Conservation (phyloP, 2,329 filamentous ascomycete genomes). For the Exophiala calicioides region DNA sequence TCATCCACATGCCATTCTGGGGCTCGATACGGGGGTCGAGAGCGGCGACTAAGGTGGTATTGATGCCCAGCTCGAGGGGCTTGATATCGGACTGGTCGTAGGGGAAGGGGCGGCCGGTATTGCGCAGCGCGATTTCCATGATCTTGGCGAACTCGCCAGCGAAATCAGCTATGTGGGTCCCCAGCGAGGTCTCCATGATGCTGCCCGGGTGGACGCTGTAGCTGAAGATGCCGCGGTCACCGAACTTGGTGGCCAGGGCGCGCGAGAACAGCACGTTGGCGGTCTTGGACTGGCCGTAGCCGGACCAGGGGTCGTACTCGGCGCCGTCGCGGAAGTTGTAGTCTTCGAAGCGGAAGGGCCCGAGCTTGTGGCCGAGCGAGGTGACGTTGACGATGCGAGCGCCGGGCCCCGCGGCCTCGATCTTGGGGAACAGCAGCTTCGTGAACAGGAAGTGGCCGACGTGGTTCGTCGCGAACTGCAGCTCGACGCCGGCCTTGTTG, state of each 20-base stretch:
- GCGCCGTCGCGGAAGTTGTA: conserved; percentile 30
- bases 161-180: conserved; percentile 11
- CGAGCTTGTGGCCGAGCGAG: conserved; percentile 48
- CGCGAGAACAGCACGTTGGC: conserved; percentile 49
- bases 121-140: conserved; percentile 11
- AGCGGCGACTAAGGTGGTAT: conserved; percentile 47
- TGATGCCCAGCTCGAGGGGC: conserved; percentile 45
- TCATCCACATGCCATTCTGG: conserved; percentile 36
- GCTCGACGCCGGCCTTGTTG: conserved; percentile 37
- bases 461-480: conserved; percentile 40
- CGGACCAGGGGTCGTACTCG: conserved; percentile 41
- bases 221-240: conserved; percentile 36
- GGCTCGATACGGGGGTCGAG: conserved; percentile 44
- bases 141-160: conserved; percentile 7
- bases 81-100: conserved; percentile 33
- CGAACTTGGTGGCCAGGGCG: conserved; percentile 37
- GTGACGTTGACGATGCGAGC: conserved; percentile 46
- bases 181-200: conserved; percentile 17
- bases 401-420: conserved; percentile 28
- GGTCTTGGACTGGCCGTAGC: conserved; percentile 52
- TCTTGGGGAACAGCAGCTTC: conserved; percentile 33
- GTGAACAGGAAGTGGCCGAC: conserved; percentile 40
- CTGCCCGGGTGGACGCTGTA: conserved; percentile 47
- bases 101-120: conserved; percentile 21
- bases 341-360: conserved; percentile 37